Evolutionary conservation across 2,329 filamentous ascomycete genomes (phyloP), one percentile per base, ranked within the genome.

Genomic region (Ophiostoma himal-ulmi): DNA sequence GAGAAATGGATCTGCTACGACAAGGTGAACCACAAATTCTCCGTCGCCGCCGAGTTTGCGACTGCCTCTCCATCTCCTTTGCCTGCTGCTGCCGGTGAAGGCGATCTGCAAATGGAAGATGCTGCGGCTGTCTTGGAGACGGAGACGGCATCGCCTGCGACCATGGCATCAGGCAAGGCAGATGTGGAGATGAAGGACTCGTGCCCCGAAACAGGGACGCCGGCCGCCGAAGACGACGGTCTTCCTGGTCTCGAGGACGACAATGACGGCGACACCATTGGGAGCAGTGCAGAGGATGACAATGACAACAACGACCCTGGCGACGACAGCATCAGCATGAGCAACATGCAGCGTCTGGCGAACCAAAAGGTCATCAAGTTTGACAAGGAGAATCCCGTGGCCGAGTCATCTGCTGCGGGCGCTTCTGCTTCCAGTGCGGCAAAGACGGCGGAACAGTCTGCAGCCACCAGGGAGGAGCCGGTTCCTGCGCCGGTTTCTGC

Each of bases 1-100:
- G 78, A 78, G 1, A 80, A 79, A 34, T 86, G 83, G 81, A 75
- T 88, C 0, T 73, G 74, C 0, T 88, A 85, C 75, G 78, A 86
- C 68, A 71, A 76, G 0, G 60, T 71, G 0, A 64, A 72, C 1
- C 78, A 79, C 5, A 73, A 72, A 0, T 88, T 88, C 69, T 75
- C 77, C 0, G 81, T 83, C 0, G 72, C 75, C 0, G 22, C 66
- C 11, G 41, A 13, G 0, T 70, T 70, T 22, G 39, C 30, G 5
- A 22, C 62, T 20, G 34, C 30, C 2, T 30, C 30, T 30, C 30
- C 30, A 3, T 30, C 30, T 30, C 10, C 22, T 3, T 30, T 26
- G 22, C 44, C 44, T 48, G 17, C 44, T 1, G 44, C 7, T 5
- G 14, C 17, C 0, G 44, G n/a, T 17, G 17, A 48, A 8, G 44